Conservation (phyloP, 306 rosid species). For the Quercus rubra region DNA sequence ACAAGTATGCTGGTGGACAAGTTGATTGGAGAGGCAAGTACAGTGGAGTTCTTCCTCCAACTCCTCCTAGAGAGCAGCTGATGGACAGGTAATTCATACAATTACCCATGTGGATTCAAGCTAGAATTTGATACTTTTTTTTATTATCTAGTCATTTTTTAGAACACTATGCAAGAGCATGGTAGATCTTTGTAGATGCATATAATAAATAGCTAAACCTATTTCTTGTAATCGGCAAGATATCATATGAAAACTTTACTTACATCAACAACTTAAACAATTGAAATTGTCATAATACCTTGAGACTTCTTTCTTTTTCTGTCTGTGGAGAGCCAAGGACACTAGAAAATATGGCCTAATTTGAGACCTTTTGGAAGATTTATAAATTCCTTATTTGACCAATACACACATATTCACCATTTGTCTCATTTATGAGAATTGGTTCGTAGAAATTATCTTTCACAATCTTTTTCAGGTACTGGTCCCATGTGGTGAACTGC, state of each 20-base stretch:
- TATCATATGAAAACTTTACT: too few species aligned
- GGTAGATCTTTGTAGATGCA: not conserved
- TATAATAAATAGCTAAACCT: not conserved
- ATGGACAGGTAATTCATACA: constrained; percentile 66
- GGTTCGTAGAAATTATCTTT: not conserved
- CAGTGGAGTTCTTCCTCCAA: constrained; percentile 64
- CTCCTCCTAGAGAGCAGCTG: constrained; percentile 79
- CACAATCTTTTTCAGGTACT: constrained; percentile 46
- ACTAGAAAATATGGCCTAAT: not conserved
- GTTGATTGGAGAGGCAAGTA: constrained; percentile 87
- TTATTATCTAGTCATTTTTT: not conserved
- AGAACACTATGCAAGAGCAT: not conserved
- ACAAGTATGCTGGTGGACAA: constrained; percentile 68
- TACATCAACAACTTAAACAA: not conserved
- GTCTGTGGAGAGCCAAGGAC: not conserved
- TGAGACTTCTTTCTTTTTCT: not conserved
- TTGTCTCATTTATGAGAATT: not conserved
- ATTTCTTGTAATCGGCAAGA: not conserved
- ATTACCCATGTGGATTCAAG: constrained; percentile 1
- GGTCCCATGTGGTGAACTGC: constrained; percentile 86
- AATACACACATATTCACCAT: not conserved
- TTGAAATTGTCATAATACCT: not conserved
- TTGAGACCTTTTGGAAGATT: not conserved
- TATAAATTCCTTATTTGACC: not conserved
- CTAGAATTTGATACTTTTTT: not conserved